These are phyloP conservation scores for Priceomyces castillae DNA, from an alignment of 805 yeast genomes.

Conservation along the genomic window DNA sequence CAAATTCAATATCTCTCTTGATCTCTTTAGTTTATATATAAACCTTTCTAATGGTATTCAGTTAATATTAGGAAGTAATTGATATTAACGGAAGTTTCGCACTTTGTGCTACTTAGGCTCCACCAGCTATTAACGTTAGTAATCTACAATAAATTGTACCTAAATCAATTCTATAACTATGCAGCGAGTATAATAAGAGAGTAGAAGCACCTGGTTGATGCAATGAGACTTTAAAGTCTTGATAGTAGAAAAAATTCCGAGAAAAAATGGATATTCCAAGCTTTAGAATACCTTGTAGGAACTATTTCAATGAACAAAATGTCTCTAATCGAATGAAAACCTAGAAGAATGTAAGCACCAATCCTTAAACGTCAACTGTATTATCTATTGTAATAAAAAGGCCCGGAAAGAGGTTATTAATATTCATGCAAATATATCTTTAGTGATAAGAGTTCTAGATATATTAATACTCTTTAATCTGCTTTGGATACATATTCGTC, in stretches of 20 bases:
- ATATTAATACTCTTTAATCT: conserved; percentile 1
- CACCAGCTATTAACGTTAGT: neutral
- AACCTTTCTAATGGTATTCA: too few species aligned
- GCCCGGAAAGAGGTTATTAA: too few species aligned
- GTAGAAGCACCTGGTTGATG: neutral
- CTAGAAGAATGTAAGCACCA: too few species aligned
- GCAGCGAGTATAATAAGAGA: neutral
- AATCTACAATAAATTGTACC: neutral
- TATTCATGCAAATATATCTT: neutral
- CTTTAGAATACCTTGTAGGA: too few species aligned
- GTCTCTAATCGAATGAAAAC: too few species aligned
- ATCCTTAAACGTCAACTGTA: too few species aligned
- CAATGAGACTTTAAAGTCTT: neutral
- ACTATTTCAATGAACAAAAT: too few species aligned
- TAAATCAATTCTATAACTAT: neutral
- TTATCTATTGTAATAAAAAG: too few species aligned
- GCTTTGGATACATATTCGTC: conserved; percentile 29
- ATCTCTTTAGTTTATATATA: neutral
- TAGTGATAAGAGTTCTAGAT: conserved; percentile 6
- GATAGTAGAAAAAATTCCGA: neutral
- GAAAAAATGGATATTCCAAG: neutral
- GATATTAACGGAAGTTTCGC: neutral
- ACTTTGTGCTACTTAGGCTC: neutral
- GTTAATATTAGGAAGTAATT: neutral
- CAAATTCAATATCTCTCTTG: neutral